Evolutionary conservation across 2,329 filamentous ascomycete species (phyloP).

Genomic region (Cercospora sp.): DNA sequence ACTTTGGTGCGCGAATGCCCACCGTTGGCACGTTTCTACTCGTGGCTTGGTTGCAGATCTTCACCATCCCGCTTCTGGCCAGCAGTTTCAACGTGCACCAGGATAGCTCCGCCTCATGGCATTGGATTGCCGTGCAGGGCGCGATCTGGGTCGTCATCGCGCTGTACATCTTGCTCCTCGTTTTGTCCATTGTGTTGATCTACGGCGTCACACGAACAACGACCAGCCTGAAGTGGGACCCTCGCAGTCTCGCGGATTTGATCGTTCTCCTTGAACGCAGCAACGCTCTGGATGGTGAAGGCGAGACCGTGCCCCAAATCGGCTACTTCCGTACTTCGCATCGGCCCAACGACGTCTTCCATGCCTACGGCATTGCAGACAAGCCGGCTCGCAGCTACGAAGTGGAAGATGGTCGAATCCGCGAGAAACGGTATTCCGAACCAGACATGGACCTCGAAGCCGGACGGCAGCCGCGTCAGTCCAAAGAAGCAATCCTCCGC

Average conservation of each 20-base stretch:
- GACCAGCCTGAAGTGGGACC: conserved; percentile 84
- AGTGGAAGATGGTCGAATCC: conserved; percentile 50
- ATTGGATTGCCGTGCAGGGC: conserved; percentile 76
- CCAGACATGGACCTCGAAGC: conserved; percentile 38
- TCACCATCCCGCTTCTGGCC: conserved; percentile 79
- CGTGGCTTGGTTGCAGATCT: conserved; percentile 74
- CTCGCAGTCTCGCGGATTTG: conserved; percentile 77
- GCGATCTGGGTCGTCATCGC: conserved; percentile 76
- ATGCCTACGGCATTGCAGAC: conserved; percentile 71
- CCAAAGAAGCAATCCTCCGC: conserved; percentile 34
- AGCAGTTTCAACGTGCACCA: conserved; percentile 70
- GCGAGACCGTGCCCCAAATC: conserved; percentile 62
- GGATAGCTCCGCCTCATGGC: conserved; percentile 62
- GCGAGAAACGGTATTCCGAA: conserved; percentile 45
- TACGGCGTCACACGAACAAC: conserved; percentile 55
- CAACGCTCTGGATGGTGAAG: conserved; percentile 65
- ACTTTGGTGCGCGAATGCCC: conserved; percentile 68
- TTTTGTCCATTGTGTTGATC: conserved; percentile 60
- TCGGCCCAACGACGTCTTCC: conserved; percentile 68
- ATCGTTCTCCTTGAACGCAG: conserved; percentile 76
- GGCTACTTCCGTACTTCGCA: conserved; percentile 80
- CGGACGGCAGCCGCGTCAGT: conserved; percentile 48
- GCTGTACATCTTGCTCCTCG: conserved; percentile 68
- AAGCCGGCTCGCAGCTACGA: conserved; percentile 54
- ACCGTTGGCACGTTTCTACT: conserved; percentile 65